phyloP scores from a whole-genome alignment of 192 early-diverging fungal genomes.

The Linderina pennispora region DNA sequence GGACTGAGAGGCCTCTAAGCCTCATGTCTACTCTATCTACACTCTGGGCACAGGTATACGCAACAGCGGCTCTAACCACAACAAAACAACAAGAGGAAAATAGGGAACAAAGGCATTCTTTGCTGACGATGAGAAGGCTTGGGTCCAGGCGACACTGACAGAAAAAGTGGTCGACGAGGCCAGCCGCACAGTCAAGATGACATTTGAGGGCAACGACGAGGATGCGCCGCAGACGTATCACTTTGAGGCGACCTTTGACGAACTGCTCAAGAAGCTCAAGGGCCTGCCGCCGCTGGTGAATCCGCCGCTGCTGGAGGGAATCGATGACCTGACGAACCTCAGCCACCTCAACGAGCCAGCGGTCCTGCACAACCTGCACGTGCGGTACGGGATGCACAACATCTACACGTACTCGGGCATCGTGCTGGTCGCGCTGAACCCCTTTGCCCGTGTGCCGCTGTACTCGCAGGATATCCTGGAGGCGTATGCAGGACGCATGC shows the following conservation, averaged over 20 bases:
- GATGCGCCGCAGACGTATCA: conserved; percentile 2
- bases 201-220: conserved; percentile 9
- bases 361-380: conserved; percentile 87
- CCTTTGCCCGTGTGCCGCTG: conserved; percentile 78
- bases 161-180: conserved; percentile 26
- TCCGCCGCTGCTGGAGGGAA: conserved; percentile 81
- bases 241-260: conserved; percentile 64
- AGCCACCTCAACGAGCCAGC: conserved; percentile 93
- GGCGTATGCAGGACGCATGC: conserved; percentile 86
- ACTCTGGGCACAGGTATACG: neutral
- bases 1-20: neutral
- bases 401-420: conserved; percentile 99
- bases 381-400: conserved; percentile 84
- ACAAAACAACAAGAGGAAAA: no score
- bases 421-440: conserved; percentile 96
- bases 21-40: neutral
- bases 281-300: conserved; percentile 90
- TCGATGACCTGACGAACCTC: conserved; percentile 91
- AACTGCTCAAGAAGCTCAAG: conserved; percentile 61
- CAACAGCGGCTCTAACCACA: no score
- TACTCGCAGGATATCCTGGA: conserved; percentile 93
- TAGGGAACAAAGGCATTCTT: conserved; percentile 40
- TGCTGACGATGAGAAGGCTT: conserved; percentile 27
- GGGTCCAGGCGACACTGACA: conserved; percentile 32
- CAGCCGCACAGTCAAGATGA: conserved; percentile 18